Evolutionary conservation across 345 rosid genomes (phyloP).

Genomic region (Rhizophora apiculata): DNA sequence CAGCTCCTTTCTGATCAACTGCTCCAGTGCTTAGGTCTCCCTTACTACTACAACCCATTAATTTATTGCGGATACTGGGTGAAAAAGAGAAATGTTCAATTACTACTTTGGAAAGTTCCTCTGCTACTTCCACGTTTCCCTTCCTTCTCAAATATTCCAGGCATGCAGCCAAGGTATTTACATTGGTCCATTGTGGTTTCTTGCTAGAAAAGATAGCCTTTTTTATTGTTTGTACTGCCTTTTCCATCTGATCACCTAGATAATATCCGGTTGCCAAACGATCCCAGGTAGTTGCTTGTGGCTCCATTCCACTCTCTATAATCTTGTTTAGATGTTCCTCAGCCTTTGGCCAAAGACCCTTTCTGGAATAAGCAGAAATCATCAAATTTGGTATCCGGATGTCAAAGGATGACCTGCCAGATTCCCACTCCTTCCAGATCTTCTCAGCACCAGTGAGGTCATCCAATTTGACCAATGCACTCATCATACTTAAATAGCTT

Average conservation of each 20-base stretch:
- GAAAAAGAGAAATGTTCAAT: slow-evolving; percentile 9
- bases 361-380: slow-evolving; percentile 43
- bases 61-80: background rate
- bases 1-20: background rate
- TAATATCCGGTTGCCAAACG: slow-evolving; percentile 41
- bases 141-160: slow-evolving; percentile 30
- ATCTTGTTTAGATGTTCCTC: slow-evolving; percentile 34
- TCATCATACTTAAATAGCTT: slow-evolving; percentile 48
- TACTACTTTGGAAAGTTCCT: slow-evolving; percentile 18
- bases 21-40: background rate
- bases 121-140: slow-evolving; percentile 27
- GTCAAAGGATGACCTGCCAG: slow-evolving; percentile 31
- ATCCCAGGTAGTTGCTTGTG: slow-evolving; percentile 36
- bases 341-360: slow-evolving; percentile 55
- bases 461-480: slow-evolving; percentile 50
- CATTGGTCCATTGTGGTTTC: slow-evolving; percentile 34
- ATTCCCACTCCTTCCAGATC: slow-evolving; percentile 55
- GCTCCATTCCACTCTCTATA: slow-evolving; percentile 26
- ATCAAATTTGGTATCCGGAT: slow-evolving; percentile 40
- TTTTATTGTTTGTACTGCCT: slow-evolving; percentile 41
- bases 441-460: slow-evolving; percentile 49
- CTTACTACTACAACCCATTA: background rate
- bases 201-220: slow-evolving; percentile 31
- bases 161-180: slow-evolving; percentile 35
- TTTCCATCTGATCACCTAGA: slow-evolving; percentile 30